Evolutionary conservation across 2,329 filamentous ascomycete species (phyloP).

Genomic region (Arthrobotrys entomopaga): DNA sequence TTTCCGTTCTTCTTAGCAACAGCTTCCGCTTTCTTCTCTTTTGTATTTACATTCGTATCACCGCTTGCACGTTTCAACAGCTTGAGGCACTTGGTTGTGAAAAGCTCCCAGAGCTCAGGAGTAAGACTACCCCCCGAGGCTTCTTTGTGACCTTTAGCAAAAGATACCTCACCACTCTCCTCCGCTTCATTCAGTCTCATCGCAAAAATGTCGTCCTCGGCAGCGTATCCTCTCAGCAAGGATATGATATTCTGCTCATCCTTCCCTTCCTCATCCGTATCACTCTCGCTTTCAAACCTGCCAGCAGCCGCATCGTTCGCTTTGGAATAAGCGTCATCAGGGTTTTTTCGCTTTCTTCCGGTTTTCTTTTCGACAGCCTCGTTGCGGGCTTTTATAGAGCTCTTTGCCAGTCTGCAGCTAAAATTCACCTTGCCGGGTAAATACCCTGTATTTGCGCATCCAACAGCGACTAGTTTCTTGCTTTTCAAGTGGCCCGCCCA

Average conservation of each 20-base stretch:
- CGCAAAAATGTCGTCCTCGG: constrained; percentile 60
- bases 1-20: constrained; percentile 9
- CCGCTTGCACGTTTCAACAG: constrained; percentile 5
- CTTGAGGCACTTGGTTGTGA: constrained; percentile 64
- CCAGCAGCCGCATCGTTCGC: constrained; percentile 67
- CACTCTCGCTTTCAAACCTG: constrained; percentile 60
- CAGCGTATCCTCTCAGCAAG: constrained; percentile 38
- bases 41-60: background rate
- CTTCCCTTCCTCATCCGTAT: constrained; percentile 59
- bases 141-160: constrained; percentile 74
- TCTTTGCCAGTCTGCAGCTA: constrained; percentile 71
- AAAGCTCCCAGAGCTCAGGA: constrained; percentile 72
- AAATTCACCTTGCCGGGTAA: constrained; percentile 73
- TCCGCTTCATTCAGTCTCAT: constrained; percentile 57
- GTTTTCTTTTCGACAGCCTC: constrained; percentile 58
- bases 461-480: constrained; percentile 70
- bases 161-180: constrained; percentile 69
- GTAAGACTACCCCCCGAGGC: constrained; percentile 74
- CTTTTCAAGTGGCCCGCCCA: constrained; percentile 71
- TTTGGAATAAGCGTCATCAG: constrained; percentile 72
- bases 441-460: constrained; percentile 76
- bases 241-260: constrained; percentile 41
- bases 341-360: constrained; percentile 67
- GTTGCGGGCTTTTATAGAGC: constrained; percentile 3
- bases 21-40: constrained; percentile 8